Evolutionary conservation across 2,329 filamentous ascomycete species (phyloP).

Genomic region (Aspergillus pseudoglaucus): DNA sequence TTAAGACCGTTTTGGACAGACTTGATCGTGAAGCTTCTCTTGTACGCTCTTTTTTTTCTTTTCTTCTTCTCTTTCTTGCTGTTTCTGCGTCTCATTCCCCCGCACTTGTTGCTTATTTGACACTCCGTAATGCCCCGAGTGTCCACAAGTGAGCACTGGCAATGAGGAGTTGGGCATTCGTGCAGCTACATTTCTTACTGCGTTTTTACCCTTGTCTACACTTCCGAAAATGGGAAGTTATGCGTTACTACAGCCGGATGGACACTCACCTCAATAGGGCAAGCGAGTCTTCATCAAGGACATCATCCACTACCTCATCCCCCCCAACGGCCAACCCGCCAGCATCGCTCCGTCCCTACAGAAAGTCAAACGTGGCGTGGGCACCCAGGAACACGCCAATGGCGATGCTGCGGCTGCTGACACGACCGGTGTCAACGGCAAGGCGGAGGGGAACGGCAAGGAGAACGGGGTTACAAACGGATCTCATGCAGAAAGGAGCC

Average conservation of each 20-base stretch:
- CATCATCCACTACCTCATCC: constrained; percentile 86
- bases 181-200: not conserved
- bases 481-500: constrained; percentile 11
- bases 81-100: constrained; percentile 7
- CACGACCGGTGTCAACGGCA: constrained; percentile 17
- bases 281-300: constrained; percentile 98
- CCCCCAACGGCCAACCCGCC: constrained; percentile 62
- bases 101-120: constrained; percentile 5
- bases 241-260: no score
- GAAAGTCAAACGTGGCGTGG: constrained; percentile 53
- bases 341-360: constrained; percentile 71
- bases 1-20: constrained; percentile 63
- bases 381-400: constrained; percentile 35
- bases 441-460: constrained; percentile 4
- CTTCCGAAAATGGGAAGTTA: no score
- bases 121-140: not conserved
- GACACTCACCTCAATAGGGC: constrained; percentile 46
- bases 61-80: constrained; percentile 13
- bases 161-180: no score
- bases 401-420: constrained; percentile 13
- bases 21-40: constrained; percentile 67
- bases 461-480: constrained; percentile 10
- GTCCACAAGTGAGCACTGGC: not conserved
- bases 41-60: constrained; percentile 48
- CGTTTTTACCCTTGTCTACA: not conserved